These are phyloP conservation scores for Debaryomyces udenii DNA, from an alignment of 1,139 yeast species.

Conservation along the genomic window DNA sequence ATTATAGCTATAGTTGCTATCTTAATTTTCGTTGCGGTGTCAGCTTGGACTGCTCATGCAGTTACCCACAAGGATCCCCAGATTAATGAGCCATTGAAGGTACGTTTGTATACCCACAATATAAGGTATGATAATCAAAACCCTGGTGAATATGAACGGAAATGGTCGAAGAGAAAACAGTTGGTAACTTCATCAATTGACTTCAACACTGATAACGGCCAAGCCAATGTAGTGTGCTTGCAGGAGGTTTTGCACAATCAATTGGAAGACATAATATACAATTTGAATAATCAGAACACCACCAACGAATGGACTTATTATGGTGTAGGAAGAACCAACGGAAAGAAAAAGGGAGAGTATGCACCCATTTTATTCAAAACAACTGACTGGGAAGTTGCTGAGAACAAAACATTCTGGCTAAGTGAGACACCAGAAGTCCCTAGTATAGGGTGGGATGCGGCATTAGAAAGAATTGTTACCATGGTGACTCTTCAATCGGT, in stretches of 20 bases:
- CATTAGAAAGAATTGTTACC: slow-evolving; percentile 42
- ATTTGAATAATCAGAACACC: slow-evolving; percentile 28
- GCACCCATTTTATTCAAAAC: slow-evolving; percentile 45
- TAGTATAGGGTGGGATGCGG: slow-evolving; percentile 55
- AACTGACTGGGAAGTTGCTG: slow-evolving; percentile 39
- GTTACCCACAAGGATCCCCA: slow-evolving; percentile 1
- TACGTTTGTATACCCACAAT: slow-evolving; percentile 56
- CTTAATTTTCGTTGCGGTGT: slow-evolving; percentile 1
- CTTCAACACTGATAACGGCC: slow-evolving; percentile 34
- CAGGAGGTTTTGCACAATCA: slow-evolving; percentile 61
- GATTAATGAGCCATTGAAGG: slow-evolving; percentile 18
- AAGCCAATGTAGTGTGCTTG: slow-evolving; percentile 47
- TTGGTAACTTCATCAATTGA: slow-evolving; percentile 43
- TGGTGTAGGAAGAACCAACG: slow-evolving; percentile 54
- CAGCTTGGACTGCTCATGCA: slow-evolving; percentile 4
- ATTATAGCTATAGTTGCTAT: slow-evolving; percentile 4
- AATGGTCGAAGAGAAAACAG: slow-evolving; percentile 46
- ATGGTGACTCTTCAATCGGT: slow-evolving; percentile 35
- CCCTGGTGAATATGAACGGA: slow-evolving; percentile 37
- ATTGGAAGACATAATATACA: slow-evolving; percentile 45
- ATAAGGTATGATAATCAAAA: slow-evolving; percentile 49
- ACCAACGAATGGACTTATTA: slow-evolving; percentile 40
- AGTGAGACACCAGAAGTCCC: slow-evolving; percentile 52
- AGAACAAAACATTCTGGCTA: slow-evolving; percentile 43
- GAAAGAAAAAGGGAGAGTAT: slow-evolving; percentile 45